Evolutionary conservation across 2,329 filamentous ascomycete genomes (phyloP), one percentile per base, ranked within the genome.

Genomic region (Diplodia intermedia): DNA sequence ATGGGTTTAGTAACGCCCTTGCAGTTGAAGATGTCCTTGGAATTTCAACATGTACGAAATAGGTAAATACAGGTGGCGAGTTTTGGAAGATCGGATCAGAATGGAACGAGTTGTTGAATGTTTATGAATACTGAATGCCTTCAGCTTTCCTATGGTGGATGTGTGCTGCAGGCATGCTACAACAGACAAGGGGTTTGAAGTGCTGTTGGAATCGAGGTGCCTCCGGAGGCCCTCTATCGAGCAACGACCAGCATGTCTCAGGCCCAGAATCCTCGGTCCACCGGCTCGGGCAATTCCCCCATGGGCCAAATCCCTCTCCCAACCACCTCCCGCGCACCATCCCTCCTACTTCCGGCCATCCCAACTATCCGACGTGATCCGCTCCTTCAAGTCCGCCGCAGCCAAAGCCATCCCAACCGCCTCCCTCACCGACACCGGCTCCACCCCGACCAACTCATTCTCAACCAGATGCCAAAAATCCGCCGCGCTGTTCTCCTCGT

Each of bases 361-460:
- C 33, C 33, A 36, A 12, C 33, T 36, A 2, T 36, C 33, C 33
- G 33, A 36, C 2, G 33, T 36, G 8, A 36, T 9, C 6, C 33
- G 9, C 9, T 18, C n/a, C 11, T 77, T 68, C n/a, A 68, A 38
- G 0, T 76, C 75, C 65, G 71, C 76, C 2, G 33, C 69, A 33
- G 71, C 70, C 43, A 78, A 50, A 4, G 75, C 72, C 14, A 72
- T 71, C 53, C 63, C 70, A 0, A 78, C 72, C 1, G 75, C 77
- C 15, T 75, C 75, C 40, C 75, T 71, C 38, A 79, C 70, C 36
- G 65, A 71, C 43, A 74, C 71, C 7, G 65, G 53, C 43, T 73
- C 15, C 14, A 79, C 73, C 0, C 76, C 76, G 11, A 78, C 73
- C 20, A 69, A 4, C 20, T 75, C 73, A 57, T 79, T 79, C 67